These are phyloP conservation scores for Rhodotorula sp. DNA, from an alignment of 1,284 basidiomycete species.

Conservation along the genomic window DNA sequence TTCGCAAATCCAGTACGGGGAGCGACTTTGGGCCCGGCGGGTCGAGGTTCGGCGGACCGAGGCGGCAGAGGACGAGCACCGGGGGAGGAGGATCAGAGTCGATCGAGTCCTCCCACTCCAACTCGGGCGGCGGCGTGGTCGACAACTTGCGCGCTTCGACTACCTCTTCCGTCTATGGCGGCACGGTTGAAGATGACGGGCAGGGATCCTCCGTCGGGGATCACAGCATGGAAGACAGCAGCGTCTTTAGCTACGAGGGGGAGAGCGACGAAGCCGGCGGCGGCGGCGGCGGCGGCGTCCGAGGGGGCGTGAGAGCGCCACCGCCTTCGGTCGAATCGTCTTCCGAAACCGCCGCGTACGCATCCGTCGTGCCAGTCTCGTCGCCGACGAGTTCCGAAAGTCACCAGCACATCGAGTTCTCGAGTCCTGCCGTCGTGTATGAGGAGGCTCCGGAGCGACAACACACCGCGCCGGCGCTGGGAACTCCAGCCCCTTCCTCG, in stretches of 20 bases:
- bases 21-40: not conserved
- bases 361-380: not conserved
- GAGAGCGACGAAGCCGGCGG: not conserved
- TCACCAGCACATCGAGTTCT: conserved; percentile 3
- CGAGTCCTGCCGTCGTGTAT: not conserved
- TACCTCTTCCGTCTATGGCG: not conserved
- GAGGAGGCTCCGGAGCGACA: not conserved
- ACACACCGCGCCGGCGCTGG: not conserved
- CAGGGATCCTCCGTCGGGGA: not conserved
- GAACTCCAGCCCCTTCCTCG: conserved; percentile 45
- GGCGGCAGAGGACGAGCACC: not conserved
- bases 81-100: too few species aligned
- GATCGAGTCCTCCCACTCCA: not conserved
- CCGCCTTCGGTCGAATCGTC: not conserved
- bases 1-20: conserved; percentile 66
- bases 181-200: not conserved
- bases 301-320: not conserved
- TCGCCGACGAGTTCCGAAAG: not conserved
- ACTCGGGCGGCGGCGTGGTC: not conserved
- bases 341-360: not conserved
- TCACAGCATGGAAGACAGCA: conserved; percentile 1
- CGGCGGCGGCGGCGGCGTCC: too few species aligned
- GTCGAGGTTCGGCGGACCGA: not conserved
- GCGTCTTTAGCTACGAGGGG: not conserved
- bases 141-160: conserved; percentile 3